These are phyloP conservation scores for Claviceps arundinis DNA, from an alignment of 2,329 filamentous ascomycete species.

Conservation along the genomic window DNA sequence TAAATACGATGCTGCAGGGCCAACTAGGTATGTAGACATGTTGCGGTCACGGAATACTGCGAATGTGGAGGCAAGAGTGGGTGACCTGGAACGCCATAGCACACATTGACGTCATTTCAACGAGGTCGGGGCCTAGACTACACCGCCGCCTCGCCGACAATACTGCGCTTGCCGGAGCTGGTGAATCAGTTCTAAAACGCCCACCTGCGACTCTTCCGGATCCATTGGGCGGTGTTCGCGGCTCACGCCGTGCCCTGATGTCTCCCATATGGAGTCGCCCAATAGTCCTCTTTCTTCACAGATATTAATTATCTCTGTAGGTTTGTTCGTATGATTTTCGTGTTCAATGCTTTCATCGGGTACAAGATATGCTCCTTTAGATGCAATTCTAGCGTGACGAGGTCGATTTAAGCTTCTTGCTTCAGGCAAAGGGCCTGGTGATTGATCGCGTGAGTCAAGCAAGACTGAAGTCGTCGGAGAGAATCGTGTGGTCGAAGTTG, in stretches of 20 bases:
- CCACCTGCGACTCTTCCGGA: slow-evolving; percentile 34
- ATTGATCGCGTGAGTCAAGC: slow-evolving; percentile 64
- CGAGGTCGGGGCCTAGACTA: slow-evolving; percentile 11
- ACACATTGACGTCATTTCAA: too few species aligned
- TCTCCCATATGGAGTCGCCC: slow-evolving; percentile 49
- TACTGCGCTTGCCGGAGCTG: slow-evolving; percentile 45
- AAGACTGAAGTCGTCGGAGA: slow-evolving; percentile 62
- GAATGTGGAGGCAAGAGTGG: too few species aligned
- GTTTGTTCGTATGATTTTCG: slow-evolving; percentile 22
- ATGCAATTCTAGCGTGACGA: slow-evolving; percentile 30
- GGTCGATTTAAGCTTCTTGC: slow-evolving; percentile 33
- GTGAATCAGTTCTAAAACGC: slow-evolving; percentile 44
- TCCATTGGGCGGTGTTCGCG: slow-evolving; percentile 37
- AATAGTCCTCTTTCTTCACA: slow-evolving; percentile 37
- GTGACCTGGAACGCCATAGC: too few species aligned
- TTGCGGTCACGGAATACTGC: too few species aligned
- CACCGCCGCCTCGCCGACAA: slow-evolving; percentile 32
- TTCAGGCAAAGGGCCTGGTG: slow-evolving; percentile 33
- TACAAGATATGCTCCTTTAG: slow-evolving; percentile 35
- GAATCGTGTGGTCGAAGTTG: slow-evolving; percentile 32
- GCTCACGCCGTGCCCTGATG: slow-evolving; percentile 35
- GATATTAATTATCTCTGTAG: slow-evolving; percentile 34
- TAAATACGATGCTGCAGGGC: too few species aligned
- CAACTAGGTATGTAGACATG: too few species aligned
- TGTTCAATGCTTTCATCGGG: slow-evolving; percentile 44